Percentiles rank a stretch among this genome's conserved stretches.
phyloP scores from a whole-genome alignment of 2,329 filamentous ascomycete species.

The Dendrostoma leiphaemia region DNA sequence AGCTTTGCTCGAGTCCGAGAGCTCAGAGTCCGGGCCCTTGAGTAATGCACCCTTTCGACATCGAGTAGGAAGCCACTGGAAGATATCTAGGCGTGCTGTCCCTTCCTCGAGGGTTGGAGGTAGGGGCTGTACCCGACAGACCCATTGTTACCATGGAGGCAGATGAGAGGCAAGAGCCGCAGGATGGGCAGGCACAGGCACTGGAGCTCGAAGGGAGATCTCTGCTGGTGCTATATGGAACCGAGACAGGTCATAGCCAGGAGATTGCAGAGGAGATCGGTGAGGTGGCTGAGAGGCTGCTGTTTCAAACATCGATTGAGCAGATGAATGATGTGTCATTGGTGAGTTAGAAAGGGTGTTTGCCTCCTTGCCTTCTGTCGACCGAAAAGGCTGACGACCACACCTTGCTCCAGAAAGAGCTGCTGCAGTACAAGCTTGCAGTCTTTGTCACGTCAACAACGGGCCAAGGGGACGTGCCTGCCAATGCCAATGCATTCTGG shows the following conservation, averaged over 20 bases:
- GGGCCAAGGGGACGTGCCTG: conserved; percentile 89
- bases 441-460: conserved; percentile 89
- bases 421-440: conserved; percentile 56
- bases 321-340: conserved; percentile 76
- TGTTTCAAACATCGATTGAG: conserved; percentile 71
- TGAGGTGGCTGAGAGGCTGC: conserved; percentile 70
- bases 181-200: neutral
- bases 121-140: neutral
- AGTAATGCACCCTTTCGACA: no score
- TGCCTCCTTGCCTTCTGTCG: neutral
- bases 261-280: conserved; percentile 87
- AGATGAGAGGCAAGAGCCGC: neutral
- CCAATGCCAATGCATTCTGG: conserved; percentile 82
- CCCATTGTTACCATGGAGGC: conserved; percentile 3
- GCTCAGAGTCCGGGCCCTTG: neutral
- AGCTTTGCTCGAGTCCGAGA: neutral
- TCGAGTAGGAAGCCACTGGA: no score
- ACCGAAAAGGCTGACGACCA: conserved; percentile 11
- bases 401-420: conserved; percentile 39
- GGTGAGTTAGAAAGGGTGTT: conserved; percentile 50
- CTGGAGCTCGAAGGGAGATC: conserved; percentile 35
- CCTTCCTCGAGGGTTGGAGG: neutral
- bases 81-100: no score
- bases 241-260: conserved; percentile 92
- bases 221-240: conserved; percentile 80